Evolutionary conservation across 495 filamentous ascomycete genomes (phyloP), one percentile per base, ranked within the genome.

Genomic region (Aspergillus sclerotiicarbonarius): DNA sequence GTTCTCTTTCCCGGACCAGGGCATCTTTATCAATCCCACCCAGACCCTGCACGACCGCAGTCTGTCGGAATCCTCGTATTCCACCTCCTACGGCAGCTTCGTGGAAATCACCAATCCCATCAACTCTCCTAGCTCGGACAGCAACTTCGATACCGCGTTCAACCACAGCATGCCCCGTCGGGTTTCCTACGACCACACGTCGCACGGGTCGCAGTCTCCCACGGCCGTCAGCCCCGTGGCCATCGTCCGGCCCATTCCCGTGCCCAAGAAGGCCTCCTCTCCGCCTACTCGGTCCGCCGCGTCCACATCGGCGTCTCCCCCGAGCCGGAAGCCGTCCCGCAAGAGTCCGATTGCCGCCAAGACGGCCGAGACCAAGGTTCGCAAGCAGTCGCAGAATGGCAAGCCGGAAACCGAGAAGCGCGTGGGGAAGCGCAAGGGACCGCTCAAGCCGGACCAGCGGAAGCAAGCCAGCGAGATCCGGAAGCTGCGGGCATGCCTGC

Each of bases 401-500:
- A 95, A 94, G 76, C 88, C 91, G 65, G 83, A 87, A 51, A 83
- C 82, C 21, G 91, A 96, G 80, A 96, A 96, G 84, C 89, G 89
- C 60, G 88, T 96, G 37, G 92, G 92, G 45, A 85, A 89, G 68
- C 80, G 92, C 65, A 88, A 87, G 67, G 92, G 92, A 25, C 92
- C 92, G 19, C 83, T 96, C 56, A 83, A 90, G 62, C 90, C 90
- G n/a, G 92, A 96, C 62, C 92, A 96, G 72, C 84, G 92, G 54
- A 92, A 94, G 75, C 92, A 96, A 74, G 92, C 92, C 32, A 90
- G 89, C 59, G 92, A 96, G 74, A 96, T 96, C 59, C 84, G 92
- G 63, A 96, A 96, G 71, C 77, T 96, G 62, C 83, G 91, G 59
- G 92, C 92, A 32, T 96, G 92, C 71, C 79, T 96, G 48, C 86